These are phyloP conservation scores for Raddia distichophylla DNA, from an alignment of 176 grass and related monocot species.

Conservation along the genomic window DNA sequence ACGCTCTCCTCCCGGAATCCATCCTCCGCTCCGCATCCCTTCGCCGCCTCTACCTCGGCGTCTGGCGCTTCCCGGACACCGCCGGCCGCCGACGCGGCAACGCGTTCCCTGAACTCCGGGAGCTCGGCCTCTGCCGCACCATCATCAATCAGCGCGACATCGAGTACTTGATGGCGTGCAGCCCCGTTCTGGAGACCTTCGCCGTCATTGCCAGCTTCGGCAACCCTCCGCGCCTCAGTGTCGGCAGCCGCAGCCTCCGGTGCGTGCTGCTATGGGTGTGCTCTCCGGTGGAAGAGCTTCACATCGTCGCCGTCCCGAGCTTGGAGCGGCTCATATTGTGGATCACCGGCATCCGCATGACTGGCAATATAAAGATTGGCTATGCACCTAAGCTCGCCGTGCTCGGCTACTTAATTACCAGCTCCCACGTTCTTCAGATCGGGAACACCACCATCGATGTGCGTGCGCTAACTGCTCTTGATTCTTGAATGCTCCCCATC, in stretches of 20 bases:
- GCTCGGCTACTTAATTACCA: slow-evolving; percentile 18
- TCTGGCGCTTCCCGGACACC: slow-evolving; percentile 40
- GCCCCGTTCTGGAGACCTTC: slow-evolving; percentile 47
- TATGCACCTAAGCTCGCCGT: neutral
- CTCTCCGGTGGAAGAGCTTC: neutral
- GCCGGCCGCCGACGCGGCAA: neutral
- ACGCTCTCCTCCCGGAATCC: too few relatives aligned
- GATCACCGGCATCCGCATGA: neutral
- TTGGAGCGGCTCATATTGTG: slow-evolving; percentile 42
- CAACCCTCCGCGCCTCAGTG: neutral
- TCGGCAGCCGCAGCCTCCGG: slow-evolving; percentile 38
- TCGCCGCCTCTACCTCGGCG: slow-evolving; percentile 39
- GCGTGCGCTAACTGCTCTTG: too few relatives aligned
- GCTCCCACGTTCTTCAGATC: neutral
- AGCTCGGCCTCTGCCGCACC: slow-evolving; percentile 41
- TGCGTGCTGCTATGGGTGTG: slow-evolving; percentile 38
- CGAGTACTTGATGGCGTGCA: slow-evolving; percentile 41
- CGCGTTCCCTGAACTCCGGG: slow-evolving; percentile 41
- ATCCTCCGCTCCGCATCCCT: slow-evolving; percentile 24
- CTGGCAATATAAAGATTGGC: neutral
- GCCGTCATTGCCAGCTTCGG: neutral
- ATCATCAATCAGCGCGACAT: neutral
- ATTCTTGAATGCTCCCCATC: too few relatives aligned
- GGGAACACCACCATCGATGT: slow-evolving; percentile 30
- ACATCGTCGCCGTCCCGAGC: slow-evolving; percentile 21